Percentiles rank a stretch among this genome's conserved stretches.
Evolutionary conservation across 1,139 yeast species (phyloP).

Genomic region (Protomyces macrosporus): DNA sequence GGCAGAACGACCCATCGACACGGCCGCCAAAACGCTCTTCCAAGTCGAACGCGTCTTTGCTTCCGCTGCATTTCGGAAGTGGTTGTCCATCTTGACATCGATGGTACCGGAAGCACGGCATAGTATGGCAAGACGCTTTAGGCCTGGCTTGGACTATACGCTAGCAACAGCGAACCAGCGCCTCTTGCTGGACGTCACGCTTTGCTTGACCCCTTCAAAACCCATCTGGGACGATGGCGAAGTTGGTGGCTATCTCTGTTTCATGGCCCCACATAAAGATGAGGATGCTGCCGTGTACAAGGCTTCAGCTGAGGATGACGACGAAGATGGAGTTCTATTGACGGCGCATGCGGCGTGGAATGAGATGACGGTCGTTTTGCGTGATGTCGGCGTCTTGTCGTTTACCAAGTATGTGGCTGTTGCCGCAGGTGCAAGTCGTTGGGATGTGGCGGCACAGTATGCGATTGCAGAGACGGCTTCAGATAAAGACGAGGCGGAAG

Average conservation of each 20-base stretch:
- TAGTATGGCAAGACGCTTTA: constrained; percentile 70
- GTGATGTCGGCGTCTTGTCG: constrained; percentile 80
- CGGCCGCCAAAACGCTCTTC: neutral
- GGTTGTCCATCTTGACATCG: constrained; percentile 63
- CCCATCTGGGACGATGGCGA: constrained; percentile 50
- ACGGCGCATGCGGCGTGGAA: constrained; percentile 86
- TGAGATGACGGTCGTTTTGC: constrained; percentile 63
- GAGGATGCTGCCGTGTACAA: constrained; percentile 36
- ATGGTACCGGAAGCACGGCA: constrained; percentile 62
- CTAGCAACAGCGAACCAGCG: constrained; percentile 68
- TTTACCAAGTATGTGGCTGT: constrained; percentile 88
- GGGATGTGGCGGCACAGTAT: constrained; percentile 77
- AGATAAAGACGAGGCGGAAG: constrained; percentile 1
- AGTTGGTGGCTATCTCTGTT: constrained; percentile 87
- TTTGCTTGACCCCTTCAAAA: constrained; percentile 39
- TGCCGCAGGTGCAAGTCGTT: constrained; percentile 83
- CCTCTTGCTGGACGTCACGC: constrained; percentile 35
- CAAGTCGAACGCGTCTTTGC: constrained; percentile 31
- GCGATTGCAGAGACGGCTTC: neutral
- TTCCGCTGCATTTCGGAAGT: constrained; percentile 60
- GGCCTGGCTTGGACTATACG: constrained; percentile 93
- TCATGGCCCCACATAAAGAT: constrained; percentile 49
- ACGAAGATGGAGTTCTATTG: constrained; percentile 73
- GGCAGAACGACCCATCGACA: neutral
- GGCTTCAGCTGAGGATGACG: constrained; percentile 41